Evolutionary conservation across 495 filamentous ascomycete species (phyloP), one percentile per base, ranked within the genome.

Genomic region (Hyaloscypha hepaticicola): DNA sequence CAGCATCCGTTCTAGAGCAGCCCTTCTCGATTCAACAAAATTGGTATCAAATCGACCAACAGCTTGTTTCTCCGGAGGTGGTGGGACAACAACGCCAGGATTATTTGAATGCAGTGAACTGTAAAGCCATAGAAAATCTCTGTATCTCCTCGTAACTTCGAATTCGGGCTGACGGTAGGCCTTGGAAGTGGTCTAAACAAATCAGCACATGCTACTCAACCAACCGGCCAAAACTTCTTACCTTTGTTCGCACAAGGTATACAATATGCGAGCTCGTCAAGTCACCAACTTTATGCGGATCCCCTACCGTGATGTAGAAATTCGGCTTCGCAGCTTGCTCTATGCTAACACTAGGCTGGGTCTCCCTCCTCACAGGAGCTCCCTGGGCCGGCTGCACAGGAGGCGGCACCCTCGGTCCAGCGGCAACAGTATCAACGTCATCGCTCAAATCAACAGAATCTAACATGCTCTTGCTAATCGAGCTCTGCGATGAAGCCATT

Each of bases 51-150:
- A 99, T 45, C 95, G 87, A 48, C 94, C 93, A 53, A 98, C 90
- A 14, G 95, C 93, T 77, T 99, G 96, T 78, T 99, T 99, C 80
- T 99, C 95, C 5, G 95, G 95, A 4, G 95, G 95, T 45, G 95
- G 96, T 1, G 95, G 95, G 22, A 98, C 92, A 61, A 99, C 91
- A 48, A 97, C 88, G 55, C 95, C 95, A 16, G 95, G 95, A 72
- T 93, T 97, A 75, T 94, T 98, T 69, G 84, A 89, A 74, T 97
- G 95, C 67, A 99, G 81, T 31, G 89, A 90, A 64, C 88, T 96
- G 72, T 98, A 99, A 24, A 99, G 88, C 95, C 95, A 99, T 41
- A 98, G 78, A 73, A 99, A 98, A 77, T 99, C 95, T 52, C 95
- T 87, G 78, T 97, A 99, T 64, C 95, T 86, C 64, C 95, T 86